phyloP scores from a whole-genome alignment of 768 basidiomycete species.

The Hygrophoropsis aurantiaca region DNA sequence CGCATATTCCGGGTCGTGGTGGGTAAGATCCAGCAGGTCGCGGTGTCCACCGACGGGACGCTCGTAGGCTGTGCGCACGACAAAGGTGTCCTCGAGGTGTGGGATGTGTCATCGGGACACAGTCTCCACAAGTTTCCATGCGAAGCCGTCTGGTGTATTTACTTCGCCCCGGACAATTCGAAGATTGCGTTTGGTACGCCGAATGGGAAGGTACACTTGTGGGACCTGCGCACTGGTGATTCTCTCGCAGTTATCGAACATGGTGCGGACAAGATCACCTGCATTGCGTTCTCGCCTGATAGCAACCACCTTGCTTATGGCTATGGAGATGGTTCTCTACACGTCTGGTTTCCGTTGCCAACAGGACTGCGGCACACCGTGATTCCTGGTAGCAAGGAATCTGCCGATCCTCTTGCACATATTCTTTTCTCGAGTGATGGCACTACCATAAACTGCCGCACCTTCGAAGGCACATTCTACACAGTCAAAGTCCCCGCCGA shows the following conservation, averaged over 20 bases:
- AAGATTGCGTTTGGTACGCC: conserved; percentile 17
- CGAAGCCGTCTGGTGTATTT: not conserved
- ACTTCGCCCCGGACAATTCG: conserved; percentile 15
- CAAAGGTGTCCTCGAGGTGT: conserved; percentile 14
- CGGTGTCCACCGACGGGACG: conserved; percentile 13
- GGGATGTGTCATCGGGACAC: conserved; percentile 12
- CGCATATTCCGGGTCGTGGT: no score
- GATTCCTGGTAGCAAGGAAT: conserved; percentile 4
- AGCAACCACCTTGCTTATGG: conserved; percentile 13
- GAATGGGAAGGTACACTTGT: conserved; percentile 14
- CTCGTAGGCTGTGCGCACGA: conserved; percentile 15
- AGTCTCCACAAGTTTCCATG: not conserved
- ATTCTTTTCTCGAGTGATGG: no score
- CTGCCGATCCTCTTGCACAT: conserved; percentile 3
- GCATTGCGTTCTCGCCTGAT: conserved; percentile 9
- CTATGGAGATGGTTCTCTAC: conserved; percentile 18
- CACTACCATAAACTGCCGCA: no score
- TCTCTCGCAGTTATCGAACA: conserved; percentile 6
- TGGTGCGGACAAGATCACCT: conserved; percentile 12
- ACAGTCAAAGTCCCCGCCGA: no score
- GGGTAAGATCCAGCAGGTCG: conserved; percentile 9
- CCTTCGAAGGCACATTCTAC: no score
- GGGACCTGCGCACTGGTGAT: conserved; percentile 15
- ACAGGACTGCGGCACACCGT: conserved; percentile 11
- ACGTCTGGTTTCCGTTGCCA: conserved; percentile 15